Percentiles rank a stretch among this genome's conserved stretches.
phyloP scores from a whole-genome alignment of 495 filamentous ascomycete species.

The Mycothermus thermophilus region DNA sequence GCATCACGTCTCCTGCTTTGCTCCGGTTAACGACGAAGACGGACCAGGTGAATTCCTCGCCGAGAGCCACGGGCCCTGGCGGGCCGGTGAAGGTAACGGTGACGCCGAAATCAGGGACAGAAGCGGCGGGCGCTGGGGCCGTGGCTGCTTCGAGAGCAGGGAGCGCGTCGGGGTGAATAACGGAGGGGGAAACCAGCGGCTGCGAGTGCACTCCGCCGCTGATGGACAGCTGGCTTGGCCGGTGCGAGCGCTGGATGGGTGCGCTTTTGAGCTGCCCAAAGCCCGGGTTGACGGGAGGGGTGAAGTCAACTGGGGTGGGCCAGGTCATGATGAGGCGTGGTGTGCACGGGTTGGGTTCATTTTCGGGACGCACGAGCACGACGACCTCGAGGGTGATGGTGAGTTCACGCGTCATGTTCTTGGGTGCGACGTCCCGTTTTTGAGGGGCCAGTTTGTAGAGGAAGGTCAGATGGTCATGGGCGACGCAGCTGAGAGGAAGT shows the following conservation, averaged over 20 bases:
- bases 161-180: slow-evolving; percentile 39
- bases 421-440: slow-evolving; percentile 43
- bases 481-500: slow-evolving; percentile 55
- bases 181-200: slow-evolving; percentile 31
- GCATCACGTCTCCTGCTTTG: slow-evolving; percentile 1
- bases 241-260: slow-evolving; percentile 52
- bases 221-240: slow-evolving; percentile 47
- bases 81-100: slow-evolving; percentile 61
- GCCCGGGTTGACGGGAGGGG: slow-evolving; percentile 45
- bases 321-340: slow-evolving; percentile 67
- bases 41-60: slow-evolving; percentile 70
- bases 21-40: slow-evolving; percentile 83
- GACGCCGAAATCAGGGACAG: slow-evolving; percentile 49
- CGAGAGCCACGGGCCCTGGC: slow-evolving; percentile 38
- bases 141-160: slow-evolving; percentile 37
- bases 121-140: slow-evolving; percentile 29
- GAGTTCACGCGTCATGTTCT: slow-evolving; percentile 35
- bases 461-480: slow-evolving; percentile 74
- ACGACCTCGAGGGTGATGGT: slow-evolving; percentile 51
- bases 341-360: slow-evolving; percentile 39
- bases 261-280: slow-evolving; percentile 36
- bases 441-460: slow-evolving; percentile 64
- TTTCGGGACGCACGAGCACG: slow-evolving; percentile 40
- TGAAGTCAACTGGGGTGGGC: slow-evolving; percentile 74
- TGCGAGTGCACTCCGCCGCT: slow-evolving; percentile 27